A percentile compares a stretch with the other conserved stretches of the same genome.
Conservation (phyloP, 129 eudicot genomes). For the Escallonia herrerae region DNA sequence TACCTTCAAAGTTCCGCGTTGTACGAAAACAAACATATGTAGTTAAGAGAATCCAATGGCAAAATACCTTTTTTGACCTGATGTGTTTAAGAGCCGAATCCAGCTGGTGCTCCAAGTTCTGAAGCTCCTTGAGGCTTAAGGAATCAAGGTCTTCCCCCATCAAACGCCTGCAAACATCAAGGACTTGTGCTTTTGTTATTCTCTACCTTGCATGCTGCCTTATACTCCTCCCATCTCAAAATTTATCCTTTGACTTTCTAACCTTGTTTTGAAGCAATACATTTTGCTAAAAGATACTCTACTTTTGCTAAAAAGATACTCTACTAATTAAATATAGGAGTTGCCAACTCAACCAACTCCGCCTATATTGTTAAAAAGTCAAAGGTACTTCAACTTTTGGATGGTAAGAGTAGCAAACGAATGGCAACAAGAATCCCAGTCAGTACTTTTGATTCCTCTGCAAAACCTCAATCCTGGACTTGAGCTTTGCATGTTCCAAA, state of each 20-base stretch:
- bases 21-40: no score
- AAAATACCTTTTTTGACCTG: slow-evolving; percentile 59
- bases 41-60: no score
- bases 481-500: slow-evolving; percentile 62
- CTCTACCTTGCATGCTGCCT: neutral
- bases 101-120: slow-evolving; percentile 76
- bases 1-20: slow-evolving; percentile 1
- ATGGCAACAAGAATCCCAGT: neutral
- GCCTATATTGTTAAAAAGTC: no score
- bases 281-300: no score
- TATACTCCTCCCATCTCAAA: no score
- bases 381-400: no score
- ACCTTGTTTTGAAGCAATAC: no score
- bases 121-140: slow-evolving; percentile 71
- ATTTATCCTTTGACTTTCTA: no score
- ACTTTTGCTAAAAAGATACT: no score
- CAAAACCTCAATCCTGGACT: slow-evolving; percentile 70
- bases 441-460: slow-evolving; percentile 58
- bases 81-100: slow-evolving; percentile 65
- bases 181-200: neutral
- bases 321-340: no score
- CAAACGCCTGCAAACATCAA: slow-evolving; percentile 41
- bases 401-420: no score
- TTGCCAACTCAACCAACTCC: no score
- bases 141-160: slow-evolving; percentile 75